phyloP scores from a whole-genome alignment of 257 asterid species.

The Paraleonurus japonicus region DNA sequence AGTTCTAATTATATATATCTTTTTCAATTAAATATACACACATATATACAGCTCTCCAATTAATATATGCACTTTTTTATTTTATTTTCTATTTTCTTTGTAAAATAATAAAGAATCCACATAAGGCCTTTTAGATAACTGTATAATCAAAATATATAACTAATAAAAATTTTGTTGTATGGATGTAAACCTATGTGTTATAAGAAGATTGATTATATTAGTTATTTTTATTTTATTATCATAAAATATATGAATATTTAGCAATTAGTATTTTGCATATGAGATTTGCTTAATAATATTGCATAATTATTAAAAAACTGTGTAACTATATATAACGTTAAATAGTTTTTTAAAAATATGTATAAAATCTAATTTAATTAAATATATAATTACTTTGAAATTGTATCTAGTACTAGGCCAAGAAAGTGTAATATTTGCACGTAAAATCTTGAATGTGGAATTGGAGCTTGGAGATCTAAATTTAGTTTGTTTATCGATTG shows the following conservation, averaged over 20 bases:
- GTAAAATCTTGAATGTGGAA: background rate
- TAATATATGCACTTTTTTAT: background rate
- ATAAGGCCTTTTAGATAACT: background rate
- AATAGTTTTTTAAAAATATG: too few relatives aligned
- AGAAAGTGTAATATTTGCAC: too few relatives aligned
- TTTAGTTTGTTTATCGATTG: too few relatives aligned
- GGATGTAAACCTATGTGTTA: background rate
- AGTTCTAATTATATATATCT: conserved; percentile 3
- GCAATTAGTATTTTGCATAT: background rate
- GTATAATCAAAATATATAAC: background rate
- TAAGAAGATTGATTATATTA: background rate
- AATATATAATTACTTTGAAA: too few relatives aligned
- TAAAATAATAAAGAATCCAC: background rate
- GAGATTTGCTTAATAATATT: too few relatives aligned
- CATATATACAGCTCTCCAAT: background rate
- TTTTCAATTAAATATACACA: background rate
- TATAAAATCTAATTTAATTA: too few relatives aligned
- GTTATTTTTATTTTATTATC: background rate
- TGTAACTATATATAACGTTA: too few relatives aligned
- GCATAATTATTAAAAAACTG: too few relatives aligned
- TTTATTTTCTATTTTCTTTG: background rate
- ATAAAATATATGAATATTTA: background rate
- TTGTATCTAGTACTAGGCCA: too few relatives aligned
- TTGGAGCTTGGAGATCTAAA: background rate
- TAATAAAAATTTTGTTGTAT: background rate